A percentile compares a stretch with the other conserved stretches of the same genome.
phyloP scores from a whole-genome alignment of 805 yeast species.

The Clavispora santaluciae region DNA sequence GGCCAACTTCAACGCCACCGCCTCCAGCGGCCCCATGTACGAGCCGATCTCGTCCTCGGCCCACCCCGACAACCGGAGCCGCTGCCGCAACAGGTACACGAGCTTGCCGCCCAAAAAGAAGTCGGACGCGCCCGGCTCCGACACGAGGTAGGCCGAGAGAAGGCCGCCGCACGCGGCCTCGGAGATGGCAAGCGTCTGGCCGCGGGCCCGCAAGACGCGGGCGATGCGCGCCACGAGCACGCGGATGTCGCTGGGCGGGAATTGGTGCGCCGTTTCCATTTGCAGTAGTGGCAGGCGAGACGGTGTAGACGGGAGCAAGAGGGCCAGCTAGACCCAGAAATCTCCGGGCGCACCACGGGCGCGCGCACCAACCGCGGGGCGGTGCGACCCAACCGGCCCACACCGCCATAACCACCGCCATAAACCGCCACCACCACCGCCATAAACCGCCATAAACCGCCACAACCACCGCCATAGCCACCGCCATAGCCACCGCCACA shows the following conservation, averaged over 20 bases:
- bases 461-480: no score
- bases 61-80: constrained; percentile 78
- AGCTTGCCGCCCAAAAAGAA: constrained; percentile 83
- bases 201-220: constrained; percentile 42
- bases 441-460: no score
- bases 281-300: no score
- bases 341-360: no score
- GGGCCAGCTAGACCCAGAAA: no score
- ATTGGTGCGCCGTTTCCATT: constrained; percentile 22
- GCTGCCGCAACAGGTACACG: constrained; percentile 70
- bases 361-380: no score
- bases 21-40: constrained; percentile 80
- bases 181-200: constrained; percentile 70
- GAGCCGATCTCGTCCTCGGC: constrained; percentile 58
- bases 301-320: no score
- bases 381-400: no score
- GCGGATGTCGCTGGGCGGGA: constrained; percentile 58
- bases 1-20: constrained; percentile 71
- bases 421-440: no score
- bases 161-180: constrained; percentile 93
- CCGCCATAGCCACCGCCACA: no score
- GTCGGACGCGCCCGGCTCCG: constrained; percentile 80
- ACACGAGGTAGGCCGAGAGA: constrained; percentile 71
- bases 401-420: no score
- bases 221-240: constrained; percentile 56